phyloP scores from a whole-genome alignment of 1,139 yeast genomes.

The Candida albicans region DNA sequence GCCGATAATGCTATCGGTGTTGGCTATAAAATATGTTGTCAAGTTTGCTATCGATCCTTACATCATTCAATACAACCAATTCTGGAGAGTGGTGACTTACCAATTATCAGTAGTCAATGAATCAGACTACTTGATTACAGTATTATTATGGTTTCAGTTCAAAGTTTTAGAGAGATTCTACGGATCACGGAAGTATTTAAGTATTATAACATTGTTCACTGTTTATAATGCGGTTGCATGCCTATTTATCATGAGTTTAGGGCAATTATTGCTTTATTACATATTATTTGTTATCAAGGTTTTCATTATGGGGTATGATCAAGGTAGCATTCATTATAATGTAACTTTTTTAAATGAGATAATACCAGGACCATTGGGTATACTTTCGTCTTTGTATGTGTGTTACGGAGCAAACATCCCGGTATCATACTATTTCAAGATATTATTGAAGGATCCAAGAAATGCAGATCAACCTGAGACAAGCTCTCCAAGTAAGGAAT shows the following conservation, averaged over 20 bases:
- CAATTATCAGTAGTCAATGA: slow-evolving; percentile 64
- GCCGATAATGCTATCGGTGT: slow-evolving; percentile 56
- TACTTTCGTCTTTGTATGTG: slow-evolving; percentile 58
- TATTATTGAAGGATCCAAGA: slow-evolving; percentile 34
- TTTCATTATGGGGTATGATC: slow-evolving; percentile 12
- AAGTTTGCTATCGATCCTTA: slow-evolving; percentile 56
- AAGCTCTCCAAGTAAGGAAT: slow-evolving; percentile 21
- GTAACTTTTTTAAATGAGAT: slow-evolving; percentile 38
- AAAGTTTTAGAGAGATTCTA: slow-evolving; percentile 64
- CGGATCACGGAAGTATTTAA: slow-evolving; percentile 60
- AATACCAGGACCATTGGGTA: slow-evolving; percentile 63
- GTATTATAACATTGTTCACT: slow-evolving; percentile 33
- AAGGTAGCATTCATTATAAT: slow-evolving; percentile 18
- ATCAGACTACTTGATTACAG: slow-evolving; percentile 58
- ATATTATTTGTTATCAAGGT: slow-evolving; percentile 24
- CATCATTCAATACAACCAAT: slow-evolving; percentile 59
- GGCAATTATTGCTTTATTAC: slow-evolving; percentile 36
- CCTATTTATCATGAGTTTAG: slow-evolving; percentile 37
- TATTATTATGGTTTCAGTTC: slow-evolving; percentile 55
- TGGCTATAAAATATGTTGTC: slow-evolving; percentile 57
- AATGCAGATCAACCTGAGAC: slow-evolving; percentile 8
- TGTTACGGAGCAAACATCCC: slow-evolving; percentile 62
- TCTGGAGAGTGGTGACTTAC: slow-evolving; percentile 61
- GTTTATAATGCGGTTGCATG: slow-evolving; percentile 36
- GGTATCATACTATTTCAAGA: slow-evolving; percentile 56